Base-by-base conservation (phyloP, 768 basidiomycete genomes). In the Leccinum longicurvipes region DNA sequence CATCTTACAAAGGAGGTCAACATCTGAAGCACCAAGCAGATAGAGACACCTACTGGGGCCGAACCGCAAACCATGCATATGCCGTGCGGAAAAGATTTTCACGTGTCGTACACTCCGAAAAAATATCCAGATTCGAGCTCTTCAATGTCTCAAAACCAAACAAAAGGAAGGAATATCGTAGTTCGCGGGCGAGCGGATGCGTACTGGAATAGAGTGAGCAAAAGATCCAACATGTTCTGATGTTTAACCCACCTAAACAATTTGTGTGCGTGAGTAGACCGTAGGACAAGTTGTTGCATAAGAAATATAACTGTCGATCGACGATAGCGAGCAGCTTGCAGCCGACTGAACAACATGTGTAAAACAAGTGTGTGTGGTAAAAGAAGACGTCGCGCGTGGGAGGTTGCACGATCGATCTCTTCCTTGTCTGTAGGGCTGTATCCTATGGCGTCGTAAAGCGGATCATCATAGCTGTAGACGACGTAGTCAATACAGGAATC, bases 121-220 rank as follows among this genome's bases (percentile, higher is more conserved):
- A 84, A 0, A 83, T 76, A 67, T 98, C 96, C 60, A 97, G 76
- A 59, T 86, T 81, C 11, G 91, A 95, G 63, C 93, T 93, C 63
- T 89, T 89, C 32, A 98, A 72, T 3, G 91, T 84, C 70, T 97
- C 93, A 65, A 98, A 93, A 0, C 92, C 96, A 67, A 99, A 96
- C 3, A 95, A 75, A 17, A 98, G 77, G 68, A 99, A 86, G 1
- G 92, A 87, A 68, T 96, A 96, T 15, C 93, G 84, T 1, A 86
- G 79, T 75, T 98, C 94, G 41, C 95, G 85, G 27, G 96, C 89
- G 31, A 98, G 79, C 0, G 95, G 84, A 70, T 98, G 95, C 0
- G 91, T 95, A 60, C 96, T 98, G 63, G 21, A 49, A 49, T 11
- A 23, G 34, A 48, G 46, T 61, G 1, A 51, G 21, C 44, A 9